Conservation (phyloP, 2,329 filamentous ascomycete genomes). For the Fusarium abutilonis region DNA sequence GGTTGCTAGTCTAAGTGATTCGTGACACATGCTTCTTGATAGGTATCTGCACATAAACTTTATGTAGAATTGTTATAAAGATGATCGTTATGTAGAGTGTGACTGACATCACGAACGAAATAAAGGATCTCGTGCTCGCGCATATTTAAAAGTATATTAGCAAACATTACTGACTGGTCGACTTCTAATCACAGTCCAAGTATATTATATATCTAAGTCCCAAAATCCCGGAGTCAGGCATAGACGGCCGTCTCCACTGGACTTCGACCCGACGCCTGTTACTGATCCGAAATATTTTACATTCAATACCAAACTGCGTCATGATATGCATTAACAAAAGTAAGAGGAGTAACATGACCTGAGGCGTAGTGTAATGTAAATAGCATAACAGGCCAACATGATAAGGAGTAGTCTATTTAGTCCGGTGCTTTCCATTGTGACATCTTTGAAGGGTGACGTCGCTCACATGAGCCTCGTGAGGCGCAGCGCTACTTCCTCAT, state of each 20-base stretch:
- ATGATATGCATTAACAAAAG: not conserved
- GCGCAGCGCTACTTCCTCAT: slow-evolving; percentile 20
- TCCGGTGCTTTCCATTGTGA: not conserved
- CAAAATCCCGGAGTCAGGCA: not conserved
- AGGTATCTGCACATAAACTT: too few relatives aligned
- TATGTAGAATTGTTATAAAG: too few relatives aligned
- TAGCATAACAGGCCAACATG: not conserved
- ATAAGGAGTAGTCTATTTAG: not conserved
- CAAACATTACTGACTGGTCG: not conserved
- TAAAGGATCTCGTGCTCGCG: too few relatives aligned
- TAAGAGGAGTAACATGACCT: not conserved
- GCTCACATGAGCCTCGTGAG: slow-evolving; percentile 29
- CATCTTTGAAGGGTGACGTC: slow-evolving; percentile 15
- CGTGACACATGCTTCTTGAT: too few relatives aligned
- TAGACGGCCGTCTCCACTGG: not conserved
- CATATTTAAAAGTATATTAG: too few relatives aligned
- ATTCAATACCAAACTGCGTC: too few relatives aligned
- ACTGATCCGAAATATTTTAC: not conserved
- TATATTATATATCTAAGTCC: not conserved
- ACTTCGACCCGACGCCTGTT: slow-evolving; percentile 1
- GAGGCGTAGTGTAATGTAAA: not conserved
- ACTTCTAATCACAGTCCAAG: too few relatives aligned
- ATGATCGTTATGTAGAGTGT: too few relatives aligned
- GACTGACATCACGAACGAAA: too few relatives aligned
- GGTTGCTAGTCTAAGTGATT: too few relatives aligned